Percentiles rank a stretch among this genome's conserved stretches.
Conservation (phyloP, 2,329 filamentous ascomycete genomes). For the Mycosphaerella arachidis region DNA sequence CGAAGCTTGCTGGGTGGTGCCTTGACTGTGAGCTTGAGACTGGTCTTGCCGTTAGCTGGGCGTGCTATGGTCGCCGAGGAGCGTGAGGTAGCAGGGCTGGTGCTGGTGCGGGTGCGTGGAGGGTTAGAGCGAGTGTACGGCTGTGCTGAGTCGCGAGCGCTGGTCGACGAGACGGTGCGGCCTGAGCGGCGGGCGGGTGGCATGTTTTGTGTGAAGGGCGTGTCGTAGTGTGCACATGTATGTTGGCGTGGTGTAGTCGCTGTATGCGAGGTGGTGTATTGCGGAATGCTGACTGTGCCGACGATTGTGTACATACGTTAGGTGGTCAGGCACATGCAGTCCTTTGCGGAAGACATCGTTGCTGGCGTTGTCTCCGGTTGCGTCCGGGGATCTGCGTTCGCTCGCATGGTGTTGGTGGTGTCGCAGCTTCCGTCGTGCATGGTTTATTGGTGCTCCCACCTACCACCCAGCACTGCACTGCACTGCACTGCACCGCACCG, state of each 20-base stretch:
- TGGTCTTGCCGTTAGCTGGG: slow-evolving; percentile 41
- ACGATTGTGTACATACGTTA: neutral
- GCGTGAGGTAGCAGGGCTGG: slow-evolving; percentile 14
- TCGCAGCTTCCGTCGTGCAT: neutral
- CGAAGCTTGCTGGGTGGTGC: slow-evolving; percentile 47
- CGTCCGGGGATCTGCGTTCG: neutral
- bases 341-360: neutral
- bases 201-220: slow-evolving; percentile 20
- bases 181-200: slow-evolving; percentile 32
- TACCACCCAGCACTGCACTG: neutral
- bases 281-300: slow-evolving; percentile 6
- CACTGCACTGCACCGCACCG: too few relatives aligned
- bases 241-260: neutral
- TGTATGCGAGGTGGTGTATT: neutral
- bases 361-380: neutral
- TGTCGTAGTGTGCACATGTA: neutral
- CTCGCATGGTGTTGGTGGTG: neutral
- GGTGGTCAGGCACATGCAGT: too few relatives aligned
- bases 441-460: neutral
- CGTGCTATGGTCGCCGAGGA: slow-evolving; percentile 31
- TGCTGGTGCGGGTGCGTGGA: slow-evolving; percentile 10
- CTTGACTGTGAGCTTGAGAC: slow-evolving; percentile 48
- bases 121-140: slow-evolving; percentile 27
- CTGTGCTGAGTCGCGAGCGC: slow-evolving; percentile 17
- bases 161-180: slow-evolving; percentile 23